Evolutionary conservation across 192 early-diverging fungal genomes (phyloP).

Genomic region (Umbelopsis isabellina): DNA sequence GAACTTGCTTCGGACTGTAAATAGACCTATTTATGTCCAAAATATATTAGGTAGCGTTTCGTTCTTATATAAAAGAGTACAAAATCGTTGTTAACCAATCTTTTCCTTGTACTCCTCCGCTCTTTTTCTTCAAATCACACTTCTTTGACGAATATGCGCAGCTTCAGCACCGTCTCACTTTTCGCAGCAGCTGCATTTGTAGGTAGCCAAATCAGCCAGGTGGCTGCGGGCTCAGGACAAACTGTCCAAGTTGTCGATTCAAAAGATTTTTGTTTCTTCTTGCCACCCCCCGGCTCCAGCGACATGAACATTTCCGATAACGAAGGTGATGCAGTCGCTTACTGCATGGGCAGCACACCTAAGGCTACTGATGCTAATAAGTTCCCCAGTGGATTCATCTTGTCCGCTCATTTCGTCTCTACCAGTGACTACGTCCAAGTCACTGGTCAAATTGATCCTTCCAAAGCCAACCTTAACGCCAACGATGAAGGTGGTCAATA

Average conservation of each 20-base stretch:
- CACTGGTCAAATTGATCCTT: slow-evolving; percentile 51
- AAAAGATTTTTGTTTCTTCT: slow-evolving; percentile 42
- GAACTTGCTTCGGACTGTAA: too few species aligned
- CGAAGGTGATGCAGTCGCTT: slow-evolving; percentile 48
- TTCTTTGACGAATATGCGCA: slow-evolving; percentile 6
- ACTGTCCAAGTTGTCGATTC: slow-evolving; percentile 36
- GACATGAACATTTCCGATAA: slow-evolving; percentile 41
- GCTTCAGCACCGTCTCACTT: slow-evolving; percentile 5
- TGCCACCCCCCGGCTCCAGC: slow-evolving; percentile 47
- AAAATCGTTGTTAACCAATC: not conserved
- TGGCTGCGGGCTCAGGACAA: slow-evolving; percentile 20
- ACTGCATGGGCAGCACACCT: slow-evolving; percentile 42
- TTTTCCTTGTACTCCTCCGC: not conserved
- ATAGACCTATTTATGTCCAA: too few species aligned
- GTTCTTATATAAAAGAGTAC: not conserved
- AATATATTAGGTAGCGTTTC: too few species aligned
- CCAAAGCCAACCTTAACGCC: slow-evolving; percentile 30
- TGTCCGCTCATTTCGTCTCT: slow-evolving; percentile 45
- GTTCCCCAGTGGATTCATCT: slow-evolving; percentile 52
- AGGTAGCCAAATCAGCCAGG: slow-evolving; percentile 2
- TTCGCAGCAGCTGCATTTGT: slow-evolving; percentile 17
- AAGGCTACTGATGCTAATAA: slow-evolving; percentile 39
- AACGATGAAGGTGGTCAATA: slow-evolving; percentile 56
- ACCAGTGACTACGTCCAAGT: slow-evolving; percentile 54
- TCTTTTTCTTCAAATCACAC: not conserved